These are phyloP conservation scores for Heimioporus sp. DNA, from an alignment of 768 basidiomycete genomes.

Conservation along the genomic window DNA sequence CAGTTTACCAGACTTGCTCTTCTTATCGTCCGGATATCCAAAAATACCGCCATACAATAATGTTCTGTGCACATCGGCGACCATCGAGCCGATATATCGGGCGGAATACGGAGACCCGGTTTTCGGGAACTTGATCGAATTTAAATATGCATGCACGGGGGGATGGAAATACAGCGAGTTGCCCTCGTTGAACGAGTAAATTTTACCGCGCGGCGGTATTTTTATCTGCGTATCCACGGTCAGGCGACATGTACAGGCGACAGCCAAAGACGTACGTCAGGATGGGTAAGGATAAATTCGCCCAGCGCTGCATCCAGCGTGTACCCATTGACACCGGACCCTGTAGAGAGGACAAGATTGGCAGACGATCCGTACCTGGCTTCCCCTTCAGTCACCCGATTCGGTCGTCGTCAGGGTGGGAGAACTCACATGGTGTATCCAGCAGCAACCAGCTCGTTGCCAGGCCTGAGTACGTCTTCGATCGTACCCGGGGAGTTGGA, in stretches of 20 bases:
- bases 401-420: neutral
- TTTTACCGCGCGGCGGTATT: slow-evolving; percentile 93
- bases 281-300: slow-evolving; percentile 98
- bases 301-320: slow-evolving; percentile 94
- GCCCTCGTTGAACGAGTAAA: slow-evolving; percentile 99
- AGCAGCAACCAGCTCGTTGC: slow-evolving; percentile 95
- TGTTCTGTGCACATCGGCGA: slow-evolving; percentile 96
- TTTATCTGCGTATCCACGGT: slow-evolving; percentile 56
- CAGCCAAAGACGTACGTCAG: slow-evolving; percentile 57
- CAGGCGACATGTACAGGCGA: neutral
- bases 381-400: slow-evolving; percentile 9
- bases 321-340: slow-evolving; percentile 96
- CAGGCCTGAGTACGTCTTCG: slow-evolving; percentile 88
- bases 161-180: slow-evolving; percentile 93
- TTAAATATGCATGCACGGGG: slow-evolving; percentile 78
- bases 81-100: slow-evolving; percentile 98
- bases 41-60: slow-evolving; percentile 98
- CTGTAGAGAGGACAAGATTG: slow-evolving; percentile 93
- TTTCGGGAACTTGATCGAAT: slow-evolving; percentile 88
- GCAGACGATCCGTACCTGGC: slow-evolving; percentile 89
- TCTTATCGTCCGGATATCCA: slow-evolving; percentile 97
- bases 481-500: slow-evolving; percentile 78
- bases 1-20: slow-evolving; percentile 94
- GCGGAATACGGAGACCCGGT: slow-evolving; percentile 81
- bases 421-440: slow-evolving; percentile 90